phyloP scores from a whole-genome alignment of 2,329 filamentous ascomycete genomes.

The Neocucurbitaria cava region DNA sequence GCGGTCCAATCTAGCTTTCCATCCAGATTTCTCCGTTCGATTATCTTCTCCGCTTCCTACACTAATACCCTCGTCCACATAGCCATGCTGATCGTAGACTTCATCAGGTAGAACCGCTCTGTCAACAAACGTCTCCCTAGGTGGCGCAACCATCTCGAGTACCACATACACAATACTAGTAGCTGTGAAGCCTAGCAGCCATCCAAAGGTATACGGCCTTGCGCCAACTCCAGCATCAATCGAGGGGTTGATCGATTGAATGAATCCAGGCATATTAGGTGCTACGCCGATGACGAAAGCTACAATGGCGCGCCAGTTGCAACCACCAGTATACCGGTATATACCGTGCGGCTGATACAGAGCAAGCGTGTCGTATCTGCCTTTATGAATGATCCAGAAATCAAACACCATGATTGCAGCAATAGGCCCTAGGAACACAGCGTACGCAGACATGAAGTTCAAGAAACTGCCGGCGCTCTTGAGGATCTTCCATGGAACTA shows the following conservation, averaged over 20 bases:
- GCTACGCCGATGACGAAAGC: conserved; percentile 65
- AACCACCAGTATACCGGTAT: conserved; percentile 60
- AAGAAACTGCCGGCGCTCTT: conserved; percentile 51
- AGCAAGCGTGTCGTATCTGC: conserved; percentile 59
- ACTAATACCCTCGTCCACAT: conserved; percentile 38
- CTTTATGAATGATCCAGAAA: conserved; percentile 63
- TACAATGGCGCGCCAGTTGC: conserved; percentile 66
- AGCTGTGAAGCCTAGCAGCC: conserved; percentile 66
- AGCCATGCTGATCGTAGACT: conserved; percentile 42
- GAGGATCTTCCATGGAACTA: conserved; percentile 58
- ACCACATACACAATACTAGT: conserved; percentile 64
- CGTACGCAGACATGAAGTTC: conserved; percentile 71
- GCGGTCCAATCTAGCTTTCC: conserved; percentile 41
- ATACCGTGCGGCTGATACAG: conserved; percentile 59
- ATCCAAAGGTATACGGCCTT: conserved; percentile 69
- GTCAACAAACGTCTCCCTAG: conserved; percentile 57
- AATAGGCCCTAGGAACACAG: conserved; percentile 70
- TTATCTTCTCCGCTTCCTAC: conserved; percentile 32
- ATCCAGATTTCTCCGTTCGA: conserved; percentile 38
- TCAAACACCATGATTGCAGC: conserved; percentile 67
- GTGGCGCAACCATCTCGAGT: conserved; percentile 59
- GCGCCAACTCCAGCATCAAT: conserved; percentile 57
- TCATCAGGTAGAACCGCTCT: conserved; percentile 49
- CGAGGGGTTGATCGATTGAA: conserved; percentile 50
- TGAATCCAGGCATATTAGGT: conserved; percentile 65